Evolutionary conservation across 768 basidiomycete species (phyloP).

Genomic region (Hebeloma cylindrosporum): DNA sequence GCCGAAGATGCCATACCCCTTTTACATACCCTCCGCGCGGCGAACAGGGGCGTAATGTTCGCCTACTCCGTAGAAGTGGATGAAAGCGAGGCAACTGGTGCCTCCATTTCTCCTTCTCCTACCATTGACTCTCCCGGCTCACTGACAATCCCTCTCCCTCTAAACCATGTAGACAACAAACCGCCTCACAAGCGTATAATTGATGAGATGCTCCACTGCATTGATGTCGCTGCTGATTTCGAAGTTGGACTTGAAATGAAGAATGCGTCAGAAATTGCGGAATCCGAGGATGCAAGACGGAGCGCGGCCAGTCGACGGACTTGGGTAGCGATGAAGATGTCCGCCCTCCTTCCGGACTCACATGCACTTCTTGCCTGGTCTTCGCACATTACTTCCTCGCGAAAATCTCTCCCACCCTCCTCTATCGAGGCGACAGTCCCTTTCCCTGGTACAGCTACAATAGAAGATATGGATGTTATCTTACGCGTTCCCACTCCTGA

Average conservation of each 20-base stretch:
- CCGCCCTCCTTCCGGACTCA: conserved; percentile 67
- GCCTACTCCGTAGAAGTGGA: conserved; percentile 88
- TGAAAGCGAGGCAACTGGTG: conserved; percentile 47
- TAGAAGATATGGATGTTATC: conserved; percentile 57
- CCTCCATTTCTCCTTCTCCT: conserved; percentile 19
- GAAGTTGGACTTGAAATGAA: conserved; percentile 47
- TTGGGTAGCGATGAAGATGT: conserved; percentile 88
- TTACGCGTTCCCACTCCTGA: conserved; percentile 29
- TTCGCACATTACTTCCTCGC: conserved; percentile 46
- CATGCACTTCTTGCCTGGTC: conserved; percentile 64
- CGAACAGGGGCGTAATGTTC: conserved; percentile 75
- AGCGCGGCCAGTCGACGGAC: conserved; percentile 50
- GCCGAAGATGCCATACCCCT: conserved; percentile 66
- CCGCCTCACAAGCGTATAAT: conserved; percentile 61
- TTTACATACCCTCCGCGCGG: conserved; percentile 57
- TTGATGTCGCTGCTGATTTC: conserved; percentile 80
- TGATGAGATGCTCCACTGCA: conserved; percentile 71
- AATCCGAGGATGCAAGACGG: not conserved
- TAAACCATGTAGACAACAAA: conserved; percentile 19
- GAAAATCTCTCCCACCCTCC: conserved; percentile 8
- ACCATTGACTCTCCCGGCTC: conserved; percentile 15
- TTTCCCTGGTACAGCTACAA: conserved; percentile 69
- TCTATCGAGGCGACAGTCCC: conserved; percentile 36
- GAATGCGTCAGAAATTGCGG: not conserved
- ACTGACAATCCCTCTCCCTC: conserved; percentile 4